Percentiles rank a stretch among this genome's conserved stretches.
phyloP scores from a whole-genome alignment of 345 rosid genomes.

The Salix koriyanagi region DNA sequence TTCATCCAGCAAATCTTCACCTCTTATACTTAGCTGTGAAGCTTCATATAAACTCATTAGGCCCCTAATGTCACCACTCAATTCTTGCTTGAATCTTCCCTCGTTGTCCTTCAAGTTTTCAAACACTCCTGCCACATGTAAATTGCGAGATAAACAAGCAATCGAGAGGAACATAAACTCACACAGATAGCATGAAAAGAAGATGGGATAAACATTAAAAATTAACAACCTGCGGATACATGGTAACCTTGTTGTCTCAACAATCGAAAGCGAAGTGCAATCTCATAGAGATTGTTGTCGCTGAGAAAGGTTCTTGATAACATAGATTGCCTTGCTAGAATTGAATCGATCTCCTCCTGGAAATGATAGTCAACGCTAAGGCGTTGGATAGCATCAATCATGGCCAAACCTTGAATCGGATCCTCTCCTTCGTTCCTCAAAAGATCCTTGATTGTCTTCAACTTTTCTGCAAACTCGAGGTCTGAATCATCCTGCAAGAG shows the following conservation, averaged over 20 bases:
- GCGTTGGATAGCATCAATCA: constrained; percentile 42
- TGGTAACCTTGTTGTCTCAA: constrained; percentile 20
- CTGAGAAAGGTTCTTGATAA: not conserved
- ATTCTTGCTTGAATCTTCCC: constrained; percentile 17
- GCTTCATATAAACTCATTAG: constrained; percentile 39
- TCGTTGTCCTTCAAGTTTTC: constrained; percentile 22
- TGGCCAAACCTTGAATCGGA: constrained; percentile 21
- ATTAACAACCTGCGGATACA: constrained; percentile 19
- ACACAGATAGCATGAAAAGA: too few relatives aligned
- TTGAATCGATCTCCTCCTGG: constrained; percentile 30
- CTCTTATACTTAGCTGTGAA: not conserved
- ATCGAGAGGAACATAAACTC: not conserved
- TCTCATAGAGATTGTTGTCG: constrained; percentile 22
- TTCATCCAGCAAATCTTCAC: not conserved
- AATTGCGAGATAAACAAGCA: too few relatives aligned
- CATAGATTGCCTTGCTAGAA: constrained; percentile 22
- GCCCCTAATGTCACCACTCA: constrained; percentile 26
- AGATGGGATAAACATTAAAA: too few relatives aligned
- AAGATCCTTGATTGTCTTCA: not conserved
- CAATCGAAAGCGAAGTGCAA: constrained; percentile 20
- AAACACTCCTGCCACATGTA: constrained; percentile 25
- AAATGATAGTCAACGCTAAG: constrained; percentile 32
- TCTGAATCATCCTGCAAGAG: not conserved
- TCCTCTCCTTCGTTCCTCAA: constrained; percentile 2
- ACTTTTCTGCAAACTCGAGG: not conserved